phyloP scores from a whole-genome alignment of 1,139 yeast species.

The Geotrichum klebahnii region DNA sequence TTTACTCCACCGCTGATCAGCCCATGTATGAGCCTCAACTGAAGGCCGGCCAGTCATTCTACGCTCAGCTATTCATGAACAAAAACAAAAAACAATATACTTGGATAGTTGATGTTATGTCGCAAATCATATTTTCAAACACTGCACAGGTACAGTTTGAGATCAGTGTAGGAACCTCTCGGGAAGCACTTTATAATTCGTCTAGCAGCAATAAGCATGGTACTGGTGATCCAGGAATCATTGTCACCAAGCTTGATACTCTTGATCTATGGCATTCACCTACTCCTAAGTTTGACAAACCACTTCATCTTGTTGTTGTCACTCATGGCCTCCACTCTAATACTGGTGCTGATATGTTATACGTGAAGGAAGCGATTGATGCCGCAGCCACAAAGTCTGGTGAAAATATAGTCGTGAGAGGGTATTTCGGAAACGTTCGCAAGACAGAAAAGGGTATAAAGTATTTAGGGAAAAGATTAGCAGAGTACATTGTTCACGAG shows the following conservation, averaged over 20 bases:
- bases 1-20: slow-evolving; percentile 63
- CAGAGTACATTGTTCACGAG: slow-evolving; percentile 65
- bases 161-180: slow-evolving; percentile 54
- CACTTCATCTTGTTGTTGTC: slow-evolving; percentile 68
- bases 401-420: slow-evolving; percentile 70
- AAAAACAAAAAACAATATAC: slow-evolving; percentile 47
- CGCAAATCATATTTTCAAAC: slow-evolving; percentile 75
- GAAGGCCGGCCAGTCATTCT: slow-evolving; percentile 62
- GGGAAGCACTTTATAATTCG: slow-evolving; percentile 39
- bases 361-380: slow-evolving; percentile 77
- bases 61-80: slow-evolving; percentile 49
- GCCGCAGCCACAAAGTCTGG: slow-evolving; percentile 44
- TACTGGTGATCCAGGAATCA: background rate
- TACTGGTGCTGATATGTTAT: slow-evolving; percentile 81
- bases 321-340: slow-evolving; percentile 94
- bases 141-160: slow-evolving; percentile 70
- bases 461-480: slow-evolving; percentile 77
- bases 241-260: slow-evolving; percentile 46
- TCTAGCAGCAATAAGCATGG: slow-evolving; percentile 5
- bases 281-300: slow-evolving; percentile 45
- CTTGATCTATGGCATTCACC: slow-evolving; percentile 70
- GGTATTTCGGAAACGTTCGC: slow-evolving; percentile 78
- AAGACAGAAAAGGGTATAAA: slow-evolving; percentile 88
- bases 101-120: slow-evolving; percentile 83
- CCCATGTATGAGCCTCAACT: slow-evolving; percentile 73